Percentiles rank a stretch among this genome's conserved stretches.
Evolutionary conservation across 345 rosid species (phyloP).

Genomic region (Eucalyptus cloeziana): DNA sequence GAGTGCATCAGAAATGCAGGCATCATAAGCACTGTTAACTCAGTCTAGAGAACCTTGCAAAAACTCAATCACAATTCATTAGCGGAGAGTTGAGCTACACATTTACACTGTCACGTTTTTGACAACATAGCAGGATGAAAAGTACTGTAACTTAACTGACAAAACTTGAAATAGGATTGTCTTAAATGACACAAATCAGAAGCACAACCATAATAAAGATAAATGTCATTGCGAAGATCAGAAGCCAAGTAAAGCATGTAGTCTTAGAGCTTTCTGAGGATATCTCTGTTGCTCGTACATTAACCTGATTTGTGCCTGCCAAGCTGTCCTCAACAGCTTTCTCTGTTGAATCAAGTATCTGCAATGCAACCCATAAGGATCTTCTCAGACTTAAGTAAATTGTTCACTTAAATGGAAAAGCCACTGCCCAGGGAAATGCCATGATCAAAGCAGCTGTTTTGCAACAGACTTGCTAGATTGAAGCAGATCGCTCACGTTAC

Average conservation of each 20-base stretch:
- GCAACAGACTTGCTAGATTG: background rate
- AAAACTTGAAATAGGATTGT: background rate
- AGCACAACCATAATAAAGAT: constrained; percentile 78
- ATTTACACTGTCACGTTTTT: background rate
- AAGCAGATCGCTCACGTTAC: background rate
- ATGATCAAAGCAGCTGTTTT: background rate
- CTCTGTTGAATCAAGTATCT: constrained; percentile 86
- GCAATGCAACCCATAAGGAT: background rate
- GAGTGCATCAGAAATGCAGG: background rate
- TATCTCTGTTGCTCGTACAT: constrained; percentile 44
- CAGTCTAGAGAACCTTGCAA: background rate
- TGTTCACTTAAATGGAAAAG: background rate
- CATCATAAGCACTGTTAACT: background rate
- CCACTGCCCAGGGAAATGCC: background rate
- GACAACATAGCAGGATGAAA: background rate
- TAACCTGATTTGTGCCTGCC: constrained; percentile 72
- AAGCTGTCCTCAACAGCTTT: constrained; percentile 81
- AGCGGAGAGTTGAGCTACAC: background rate
- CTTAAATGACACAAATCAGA: constrained; percentile 60
- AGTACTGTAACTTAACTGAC: background rate
- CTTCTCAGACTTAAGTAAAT: background rate
- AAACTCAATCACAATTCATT: background rate
- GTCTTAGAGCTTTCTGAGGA: constrained; percentile 68
- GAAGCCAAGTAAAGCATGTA: constrained; percentile 74
- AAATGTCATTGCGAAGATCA: constrained; percentile 58